A percentile compares a stretch with the other conserved stretches of the same genome.
These are phyloP conservation scores for Pogostemon cablin DNA, from an alignment of 257 asterid species.

Conservation along the genomic window DNA sequence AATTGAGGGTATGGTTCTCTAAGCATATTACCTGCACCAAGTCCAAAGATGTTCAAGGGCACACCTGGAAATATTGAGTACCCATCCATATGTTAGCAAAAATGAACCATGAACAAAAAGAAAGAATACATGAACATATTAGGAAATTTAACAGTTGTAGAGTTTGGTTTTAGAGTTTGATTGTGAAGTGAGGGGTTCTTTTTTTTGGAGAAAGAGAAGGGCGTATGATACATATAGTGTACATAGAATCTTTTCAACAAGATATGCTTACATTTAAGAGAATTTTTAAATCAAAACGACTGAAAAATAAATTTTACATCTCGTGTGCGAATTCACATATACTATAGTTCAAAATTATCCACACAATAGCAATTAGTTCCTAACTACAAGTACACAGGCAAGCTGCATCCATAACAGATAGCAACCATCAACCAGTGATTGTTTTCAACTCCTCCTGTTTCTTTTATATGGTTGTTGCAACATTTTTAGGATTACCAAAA, in stretches of 20 bases:
- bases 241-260: neutral
- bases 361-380: constrained; percentile 3
- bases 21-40: constrained; percentile 73
- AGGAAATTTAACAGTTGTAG: too few species aligned
- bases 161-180: too few species aligned
- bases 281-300: neutral
- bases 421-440: neutral
- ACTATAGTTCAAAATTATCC: neutral
- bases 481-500: neutral
- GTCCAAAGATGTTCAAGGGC: constrained; percentile 78
- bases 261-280: too few species aligned
- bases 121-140: too few species aligned
- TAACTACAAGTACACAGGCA: neutral
- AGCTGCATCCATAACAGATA: neutral
- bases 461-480: neutral
- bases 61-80: constrained; percentile 50
- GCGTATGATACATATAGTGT: neutral
- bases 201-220: too few species aligned
- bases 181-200: too few species aligned
- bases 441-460: neutral
- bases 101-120: neutral
- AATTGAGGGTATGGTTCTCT: neutral
- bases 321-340: neutral
- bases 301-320: neutral
- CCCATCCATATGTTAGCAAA: neutral